phyloP scores from a whole-genome alignment of 495 filamentous ascomycete species.

The Penicillium arizonense region DNA sequence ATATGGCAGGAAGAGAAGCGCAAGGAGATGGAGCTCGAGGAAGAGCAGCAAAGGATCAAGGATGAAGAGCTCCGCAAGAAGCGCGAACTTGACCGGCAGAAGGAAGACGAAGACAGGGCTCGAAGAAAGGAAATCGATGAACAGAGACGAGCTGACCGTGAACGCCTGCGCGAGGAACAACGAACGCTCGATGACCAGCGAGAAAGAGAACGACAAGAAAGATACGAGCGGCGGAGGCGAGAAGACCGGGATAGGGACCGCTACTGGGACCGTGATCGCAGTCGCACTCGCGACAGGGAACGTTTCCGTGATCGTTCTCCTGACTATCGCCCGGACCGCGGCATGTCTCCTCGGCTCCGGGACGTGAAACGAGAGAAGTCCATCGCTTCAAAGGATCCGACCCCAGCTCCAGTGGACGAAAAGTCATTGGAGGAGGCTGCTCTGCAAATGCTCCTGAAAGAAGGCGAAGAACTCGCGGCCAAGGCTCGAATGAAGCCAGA shows the following conservation, averaged over 20 bases:
- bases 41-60: conserved; percentile 62
- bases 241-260: conserved; percentile 47
- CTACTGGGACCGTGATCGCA: conserved; percentile 41
- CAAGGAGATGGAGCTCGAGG: conserved; percentile 60
- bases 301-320: conserved; percentile 36
- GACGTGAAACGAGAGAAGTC: conserved; percentile 42
- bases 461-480: conserved; percentile 60
- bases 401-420: conserved; percentile 49
- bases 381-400: conserved; percentile 37
- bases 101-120: conserved; percentile 58
- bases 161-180: conserved; percentile 52
- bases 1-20: conserved; percentile 62
- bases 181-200: conserved; percentile 49
- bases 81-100: conserved; percentile 59
- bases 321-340: conserved; percentile 38
- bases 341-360: conserved; percentile 34
- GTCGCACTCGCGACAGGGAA: conserved; percentile 34
- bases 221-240: conserved; percentile 47
- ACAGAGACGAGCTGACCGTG: conserved; percentile 57
- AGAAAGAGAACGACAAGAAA: conserved; percentile 53
- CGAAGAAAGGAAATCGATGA: conserved; percentile 46
- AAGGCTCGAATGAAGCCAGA: conserved; percentile 58
- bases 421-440: conserved; percentile 58
- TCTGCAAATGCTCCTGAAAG: conserved; percentile 53
- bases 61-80: conserved; percentile 65